Conservation (phyloP, 352 stramenopile genomes). For the Pythium aphanidermatum region DNA sequence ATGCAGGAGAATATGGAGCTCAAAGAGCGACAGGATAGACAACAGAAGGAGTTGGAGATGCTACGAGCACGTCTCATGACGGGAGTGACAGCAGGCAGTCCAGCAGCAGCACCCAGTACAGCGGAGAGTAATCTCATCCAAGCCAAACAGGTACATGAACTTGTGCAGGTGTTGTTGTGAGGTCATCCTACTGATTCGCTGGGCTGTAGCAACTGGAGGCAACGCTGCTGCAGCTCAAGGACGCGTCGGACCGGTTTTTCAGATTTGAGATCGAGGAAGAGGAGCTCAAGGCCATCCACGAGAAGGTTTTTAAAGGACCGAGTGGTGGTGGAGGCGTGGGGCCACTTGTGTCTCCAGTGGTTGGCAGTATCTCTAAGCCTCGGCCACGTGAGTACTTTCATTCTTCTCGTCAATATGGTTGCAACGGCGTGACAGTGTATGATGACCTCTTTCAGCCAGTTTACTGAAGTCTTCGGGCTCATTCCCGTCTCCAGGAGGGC, state of each 20-base stretch:
- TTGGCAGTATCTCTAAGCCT: constrained; percentile 16
- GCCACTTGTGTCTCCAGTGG: neutral
- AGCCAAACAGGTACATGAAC: constrained; percentile 28
- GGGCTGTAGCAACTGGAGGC: constrained; percentile 50
- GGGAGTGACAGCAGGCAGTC: neutral
- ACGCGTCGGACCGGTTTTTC: constrained; percentile 85
- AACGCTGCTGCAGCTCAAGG: constrained; percentile 61
- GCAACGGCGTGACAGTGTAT: neutral
- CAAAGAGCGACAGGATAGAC: constrained; percentile 42
- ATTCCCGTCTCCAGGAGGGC: constrained; percentile 10
- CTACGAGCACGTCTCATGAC: constrained; percentile 22
- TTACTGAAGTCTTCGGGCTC: constrained; percentile 12
- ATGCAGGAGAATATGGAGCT: constrained; percentile 69
- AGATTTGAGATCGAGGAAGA: constrained; percentile 93
- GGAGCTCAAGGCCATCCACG: constrained; percentile 74
- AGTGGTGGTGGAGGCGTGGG: neutral
- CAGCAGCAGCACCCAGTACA: neutral
- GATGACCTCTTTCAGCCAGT: neutral
- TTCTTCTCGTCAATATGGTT: neutral
- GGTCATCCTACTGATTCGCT: neutral
- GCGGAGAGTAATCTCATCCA: constrained; percentile 17
- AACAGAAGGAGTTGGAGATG: constrained; percentile 54
- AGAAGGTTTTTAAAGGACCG: constrained; percentile 38
- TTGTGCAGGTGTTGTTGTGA: too few relatives aligned
- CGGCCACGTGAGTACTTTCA: constrained; percentile 19